Evolutionary conservation across 2,329 filamentous ascomycete species (phyloP).

Genomic region (Esteya vermicola): DNA sequence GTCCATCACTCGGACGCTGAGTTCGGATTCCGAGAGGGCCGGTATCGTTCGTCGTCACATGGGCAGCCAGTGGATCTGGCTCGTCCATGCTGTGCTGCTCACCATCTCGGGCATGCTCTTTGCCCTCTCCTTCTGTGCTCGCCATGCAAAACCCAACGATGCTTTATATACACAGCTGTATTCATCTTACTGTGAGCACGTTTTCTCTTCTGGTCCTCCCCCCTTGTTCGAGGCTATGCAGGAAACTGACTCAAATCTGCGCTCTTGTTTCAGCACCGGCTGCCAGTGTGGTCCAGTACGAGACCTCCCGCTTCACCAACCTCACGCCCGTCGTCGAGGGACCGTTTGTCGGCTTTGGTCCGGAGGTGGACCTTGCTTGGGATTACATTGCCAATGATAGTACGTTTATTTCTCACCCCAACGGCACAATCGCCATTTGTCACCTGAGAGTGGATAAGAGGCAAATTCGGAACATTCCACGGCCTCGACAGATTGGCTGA

Average conservation of each 20-base stretch:
- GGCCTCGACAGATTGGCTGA: background rate
- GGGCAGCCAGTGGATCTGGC: constrained; percentile 22
- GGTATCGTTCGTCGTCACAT: constrained; percentile 4
- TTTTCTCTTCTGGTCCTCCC: too few relatives aligned
- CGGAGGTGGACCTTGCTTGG: constrained; percentile 44
- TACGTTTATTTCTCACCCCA: constrained; percentile 10
- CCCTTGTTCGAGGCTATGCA: background rate
- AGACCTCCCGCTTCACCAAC: constrained; percentile 31
- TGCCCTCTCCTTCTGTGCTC: constrained; percentile 23
- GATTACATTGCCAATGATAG: constrained; percentile 34
- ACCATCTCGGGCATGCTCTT: constrained; percentile 25
- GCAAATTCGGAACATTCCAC: background rate
- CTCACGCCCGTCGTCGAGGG: constrained; percentile 30
- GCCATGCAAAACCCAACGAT: constrained; percentile 20
- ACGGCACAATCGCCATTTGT: too few relatives aligned
- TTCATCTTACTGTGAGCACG: constrained; percentile 23
- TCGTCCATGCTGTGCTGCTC: constrained; percentile 24
- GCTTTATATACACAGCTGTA: constrained; percentile 21
- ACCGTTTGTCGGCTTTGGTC: constrained; percentile 39
- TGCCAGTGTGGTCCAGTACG: constrained; percentile 30
- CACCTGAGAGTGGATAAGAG: background rate
- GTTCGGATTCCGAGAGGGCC: constrained; percentile 5
- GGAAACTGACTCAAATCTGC: background rate
- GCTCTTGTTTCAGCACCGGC: constrained; percentile 26
- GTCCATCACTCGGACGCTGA: constrained; percentile 4